These are phyloP conservation scores for Quercus engelmannii DNA, from an alignment of 306 rosid species.

Conservation along the genomic window DNA sequence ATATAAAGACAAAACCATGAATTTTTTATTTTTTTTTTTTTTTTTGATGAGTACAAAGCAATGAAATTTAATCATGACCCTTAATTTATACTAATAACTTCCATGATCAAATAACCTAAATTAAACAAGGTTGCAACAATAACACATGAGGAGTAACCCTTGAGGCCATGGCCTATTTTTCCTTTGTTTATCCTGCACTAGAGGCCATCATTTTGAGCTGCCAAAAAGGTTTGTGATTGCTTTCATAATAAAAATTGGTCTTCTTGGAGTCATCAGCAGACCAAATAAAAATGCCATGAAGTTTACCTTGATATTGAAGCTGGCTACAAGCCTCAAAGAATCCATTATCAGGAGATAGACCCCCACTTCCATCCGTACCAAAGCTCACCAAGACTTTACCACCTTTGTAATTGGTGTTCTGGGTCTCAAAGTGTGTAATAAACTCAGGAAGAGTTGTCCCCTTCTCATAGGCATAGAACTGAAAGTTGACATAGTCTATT, in stretches of 20 bases:
- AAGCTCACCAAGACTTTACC: constrained; percentile 25
- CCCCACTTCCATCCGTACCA: constrained; percentile 25
- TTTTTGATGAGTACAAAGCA: no score
- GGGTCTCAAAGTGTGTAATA: constrained; percentile 3
- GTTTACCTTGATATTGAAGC: constrained; percentile 4
- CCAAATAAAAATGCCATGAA: constrained; percentile 27
- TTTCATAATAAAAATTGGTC: constrained; percentile 11
- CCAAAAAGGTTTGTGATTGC: constrained; percentile 22
- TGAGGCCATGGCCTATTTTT: no score
- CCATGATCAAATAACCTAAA: no score
- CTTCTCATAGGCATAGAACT: constrained; percentile 25
- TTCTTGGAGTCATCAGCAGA: constrained; percentile 24
- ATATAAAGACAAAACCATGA: no score
- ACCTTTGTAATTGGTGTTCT: constrained; percentile 18
- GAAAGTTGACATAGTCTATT: constrained; percentile 27
- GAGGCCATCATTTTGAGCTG: neutral
- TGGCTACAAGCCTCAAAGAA: constrained; percentile 22
- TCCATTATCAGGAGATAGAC: constrained; percentile 19
- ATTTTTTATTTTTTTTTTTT: no score
- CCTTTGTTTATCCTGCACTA: no score
- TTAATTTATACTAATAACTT: no score
- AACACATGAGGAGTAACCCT: no score
- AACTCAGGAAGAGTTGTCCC: constrained; percentile 14
- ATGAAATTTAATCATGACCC: no score
- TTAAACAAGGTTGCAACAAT: no score